Percentiles rank a stretch among this genome's conserved stretches.
These are phyloP conservation scores for Chrysoporthe austroafricana DNA, from an alignment of 2,329 filamentous ascomycete species.

Conservation along the genomic window DNA sequence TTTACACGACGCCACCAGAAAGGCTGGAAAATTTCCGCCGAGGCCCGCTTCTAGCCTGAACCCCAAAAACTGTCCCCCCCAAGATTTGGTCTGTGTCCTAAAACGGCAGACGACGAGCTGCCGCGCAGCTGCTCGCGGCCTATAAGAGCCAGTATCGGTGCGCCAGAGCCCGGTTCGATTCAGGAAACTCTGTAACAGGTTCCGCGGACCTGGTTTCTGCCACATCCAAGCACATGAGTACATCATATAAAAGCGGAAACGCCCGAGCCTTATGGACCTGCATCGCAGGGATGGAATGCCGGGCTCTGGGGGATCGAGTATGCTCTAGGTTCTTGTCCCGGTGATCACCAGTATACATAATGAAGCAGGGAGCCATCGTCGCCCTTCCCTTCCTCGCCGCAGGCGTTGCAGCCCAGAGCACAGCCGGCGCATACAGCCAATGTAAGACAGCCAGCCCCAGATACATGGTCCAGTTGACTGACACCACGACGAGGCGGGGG, in stretches of 20 bases:
- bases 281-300: neutral
- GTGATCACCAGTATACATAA: neutral
- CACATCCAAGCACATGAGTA: neutral
- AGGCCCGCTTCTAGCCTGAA: neutral
- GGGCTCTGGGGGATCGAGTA: neutral
- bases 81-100: neutral
- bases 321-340: neutral
- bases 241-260: slow-evolving; percentile 9
- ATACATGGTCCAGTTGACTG: neutral
- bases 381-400: slow-evolving; percentile 2
- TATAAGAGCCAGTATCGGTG: neutral
- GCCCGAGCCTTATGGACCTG: neutral
- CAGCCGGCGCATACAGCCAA: slow-evolving; percentile 24
- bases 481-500: slow-evolving; percentile 27
- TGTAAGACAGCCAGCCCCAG: slow-evolving; percentile 11
- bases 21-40: neutral
- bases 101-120: neutral
- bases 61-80: neutral
- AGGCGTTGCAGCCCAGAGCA: slow-evolving; percentile 21
- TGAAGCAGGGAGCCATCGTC: neutral
- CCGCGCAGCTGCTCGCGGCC: neutral
- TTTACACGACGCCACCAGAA: slow-evolving; percentile 2
- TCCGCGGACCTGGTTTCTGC: neutral
- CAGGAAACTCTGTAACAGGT: neutral
- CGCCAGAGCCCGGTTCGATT: slow-evolving; percentile 8